Conservation (phyloP, 2,329 filamentous ascomycete species). For the Waltergamsia citrina region DNA sequence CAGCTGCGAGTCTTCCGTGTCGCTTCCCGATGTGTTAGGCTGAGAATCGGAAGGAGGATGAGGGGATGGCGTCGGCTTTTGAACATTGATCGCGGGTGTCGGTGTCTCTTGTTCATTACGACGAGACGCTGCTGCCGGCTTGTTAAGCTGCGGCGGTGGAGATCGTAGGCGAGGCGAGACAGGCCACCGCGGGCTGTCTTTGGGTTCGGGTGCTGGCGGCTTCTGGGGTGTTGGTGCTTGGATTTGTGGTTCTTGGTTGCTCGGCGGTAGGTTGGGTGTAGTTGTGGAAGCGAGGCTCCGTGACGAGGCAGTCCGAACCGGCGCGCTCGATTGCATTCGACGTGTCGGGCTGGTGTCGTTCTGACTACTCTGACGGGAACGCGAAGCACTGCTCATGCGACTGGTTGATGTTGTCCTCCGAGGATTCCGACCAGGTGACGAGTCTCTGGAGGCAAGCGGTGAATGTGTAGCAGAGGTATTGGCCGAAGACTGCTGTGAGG, state of each 20-base stretch:
- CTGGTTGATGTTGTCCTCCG: constrained; percentile 23
- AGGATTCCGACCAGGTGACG: constrained; percentile 33
- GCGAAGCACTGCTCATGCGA: constrained; percentile 27
- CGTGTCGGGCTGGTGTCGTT: constrained; percentile 57
- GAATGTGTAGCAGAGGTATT: constrained; percentile 25
- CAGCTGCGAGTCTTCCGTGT: constrained; percentile 38
- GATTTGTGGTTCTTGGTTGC: constrained; percentile 48
- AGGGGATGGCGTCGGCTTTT: constrained; percentile 37
- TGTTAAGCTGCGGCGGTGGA: constrained; percentile 53
- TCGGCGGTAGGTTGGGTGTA: constrained; percentile 55
- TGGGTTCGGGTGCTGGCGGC: constrained; percentile 37
- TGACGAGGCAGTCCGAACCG: constrained; percentile 53
- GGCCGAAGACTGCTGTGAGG: constrained; percentile 24
- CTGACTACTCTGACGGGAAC: constrained; percentile 56
- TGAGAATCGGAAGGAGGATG: constrained; percentile 25
- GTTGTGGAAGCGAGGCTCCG: constrained; percentile 59
- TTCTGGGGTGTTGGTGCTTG: constrained; percentile 59
- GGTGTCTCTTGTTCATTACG: constrained; percentile 41
- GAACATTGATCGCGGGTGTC: constrained; percentile 41
- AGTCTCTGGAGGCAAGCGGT: constrained; percentile 31
- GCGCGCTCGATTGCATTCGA: constrained; percentile 34
- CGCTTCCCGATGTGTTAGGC: constrained; percentile 35
- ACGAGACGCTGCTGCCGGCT: constrained; percentile 32
- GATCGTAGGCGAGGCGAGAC: constrained; percentile 69
- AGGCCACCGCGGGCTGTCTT: constrained; percentile 62